Evolutionary conservation across 2,329 filamentous ascomycete genomes (phyloP).

Genomic region (Trichoderma brevicompactum): DNA sequence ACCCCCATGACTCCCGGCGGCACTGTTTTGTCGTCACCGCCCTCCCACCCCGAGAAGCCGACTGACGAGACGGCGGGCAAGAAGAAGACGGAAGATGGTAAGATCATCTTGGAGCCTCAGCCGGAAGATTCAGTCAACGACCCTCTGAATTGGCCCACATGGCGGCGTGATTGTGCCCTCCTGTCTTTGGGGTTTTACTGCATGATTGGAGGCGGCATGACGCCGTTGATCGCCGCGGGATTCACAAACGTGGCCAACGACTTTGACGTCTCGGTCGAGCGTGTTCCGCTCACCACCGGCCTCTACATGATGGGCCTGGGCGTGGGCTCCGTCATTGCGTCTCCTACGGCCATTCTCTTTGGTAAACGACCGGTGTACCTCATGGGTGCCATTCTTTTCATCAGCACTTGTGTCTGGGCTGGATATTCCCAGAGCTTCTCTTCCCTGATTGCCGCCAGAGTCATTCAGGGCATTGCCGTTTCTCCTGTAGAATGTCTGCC

Average conservation of each 20-base stretch:
- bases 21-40: slow-evolving; percentile 26
- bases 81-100: slow-evolving; percentile 81
- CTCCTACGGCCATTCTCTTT: slow-evolving; percentile 86
- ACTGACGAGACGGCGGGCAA: slow-evolving; percentile 47
- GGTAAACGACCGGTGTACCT: slow-evolving; percentile 94
- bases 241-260: slow-evolving; percentile 77
- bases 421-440: slow-evolving; percentile 79
- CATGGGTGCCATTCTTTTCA: slow-evolving; percentile 74
- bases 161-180: slow-evolving; percentile 79
- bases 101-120: slow-evolving; percentile 87
- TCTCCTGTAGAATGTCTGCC: slow-evolving; percentile 92
- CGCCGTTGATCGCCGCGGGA: slow-evolving; percentile 84
- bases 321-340: slow-evolving; percentile 79
- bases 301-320: slow-evolving; percentile 94
- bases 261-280: slow-evolving; percentile 67
- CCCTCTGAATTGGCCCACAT: slow-evolving; percentile 86
- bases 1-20: slow-evolving; percentile 39
- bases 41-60: slow-evolving; percentile 16
- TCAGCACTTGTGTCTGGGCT: slow-evolving; percentile 79
- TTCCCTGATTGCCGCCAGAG: slow-evolving; percentile 78
- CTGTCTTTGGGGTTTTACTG: slow-evolving; percentile 88
- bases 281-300: slow-evolving; percentile 85
- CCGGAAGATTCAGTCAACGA: slow-evolving; percentile 91
- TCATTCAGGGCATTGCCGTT: slow-evolving; percentile 86
- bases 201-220: slow-evolving; percentile 91